Evolutionary conservation across 2,329 filamentous ascomycete species (phyloP), one percentile per base, ranked within the genome.

Genomic region (Colletotrichum liriopes): DNA sequence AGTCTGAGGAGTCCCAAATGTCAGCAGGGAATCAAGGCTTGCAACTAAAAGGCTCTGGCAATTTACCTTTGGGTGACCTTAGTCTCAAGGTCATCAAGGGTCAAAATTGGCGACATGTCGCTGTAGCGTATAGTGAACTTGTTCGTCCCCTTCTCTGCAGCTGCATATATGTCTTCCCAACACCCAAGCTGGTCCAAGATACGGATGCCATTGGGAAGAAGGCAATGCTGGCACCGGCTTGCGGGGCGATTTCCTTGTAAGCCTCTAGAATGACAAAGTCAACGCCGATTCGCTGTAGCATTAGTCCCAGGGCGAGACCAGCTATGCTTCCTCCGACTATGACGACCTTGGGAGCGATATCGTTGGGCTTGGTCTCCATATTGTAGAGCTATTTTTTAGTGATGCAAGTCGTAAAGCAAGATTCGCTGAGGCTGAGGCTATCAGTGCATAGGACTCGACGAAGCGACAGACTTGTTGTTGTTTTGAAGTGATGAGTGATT

Each of bases 261-360:
- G 51, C 51, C 32, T 54, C 29, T 6, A 54, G 51, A 54, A 54
- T 20, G 20, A 54, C 29, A 54, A 32, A 35, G 29, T 54, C 51
- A 35, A 54, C 32, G 29, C 32, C 20, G 6, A 54, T 32, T 9
- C 32, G 29, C 29, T 54, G 14, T 6, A 54, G 51, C 54, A 58
- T 58, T 11, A 23, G 29, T 3, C 18, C 54, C 32, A 54, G 51
- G 7, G 51, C 26, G 14, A 54, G 32, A 32, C 29, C 51, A 11
- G 51, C 51, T 29, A 54, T 32, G 51, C 51, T 54, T 18, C 51
- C 51, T 16, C 51, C 51, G 16, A 35, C 51, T 20, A 54, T 54
- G 16, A 35, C 26, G 16, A 54, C 20, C 51, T 54, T 54, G 29
- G n/a, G n/a, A n/a, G n/a, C n/a, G n/a, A n/a, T n/a, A n/a, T n/a